These are phyloP conservation scores for Neurospora tetraspora DNA, from an alignment of 495 filamentous ascomycete genomes.

Conservation along the genomic window DNA sequence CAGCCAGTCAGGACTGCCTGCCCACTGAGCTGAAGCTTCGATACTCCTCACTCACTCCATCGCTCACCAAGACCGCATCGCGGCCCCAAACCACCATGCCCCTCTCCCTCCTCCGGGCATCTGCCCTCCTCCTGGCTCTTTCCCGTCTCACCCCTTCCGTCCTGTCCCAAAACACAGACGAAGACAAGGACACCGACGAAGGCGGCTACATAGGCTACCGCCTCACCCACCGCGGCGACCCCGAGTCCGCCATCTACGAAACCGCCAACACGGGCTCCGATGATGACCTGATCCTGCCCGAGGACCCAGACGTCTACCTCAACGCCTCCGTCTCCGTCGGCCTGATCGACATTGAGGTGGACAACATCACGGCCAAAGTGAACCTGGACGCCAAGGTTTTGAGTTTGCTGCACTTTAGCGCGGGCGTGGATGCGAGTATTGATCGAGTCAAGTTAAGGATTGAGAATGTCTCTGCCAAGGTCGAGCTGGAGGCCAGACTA, in stretches of 20 bases:
- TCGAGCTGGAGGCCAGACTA: constrained; percentile 45
- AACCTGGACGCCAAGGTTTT: constrained; percentile 49
- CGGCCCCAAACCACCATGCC: constrained; percentile 7
- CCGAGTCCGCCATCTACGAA: constrained; percentile 37
- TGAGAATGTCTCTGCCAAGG: constrained; percentile 46
- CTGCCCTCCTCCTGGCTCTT: constrained; percentile 14
- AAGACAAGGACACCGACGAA: no score
- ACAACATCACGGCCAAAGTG: constrained; percentile 50
- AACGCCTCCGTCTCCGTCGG: constrained; percentile 44
- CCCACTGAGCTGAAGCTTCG: no score
- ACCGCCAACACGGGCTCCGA: constrained; percentile 38
- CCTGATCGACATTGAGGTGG: constrained; percentile 41
- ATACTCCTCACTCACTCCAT: background rate
- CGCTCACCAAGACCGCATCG: background rate
- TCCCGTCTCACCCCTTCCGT: no score
- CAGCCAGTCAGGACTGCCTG: no score
- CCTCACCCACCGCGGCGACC: constrained; percentile 38
- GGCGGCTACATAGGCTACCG: constrained; percentile 46
- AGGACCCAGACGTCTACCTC: constrained; percentile 45
- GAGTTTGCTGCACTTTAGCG: constrained; percentile 44
- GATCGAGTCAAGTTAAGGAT: constrained; percentile 41
- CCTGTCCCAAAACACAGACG: no score
- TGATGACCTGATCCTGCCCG: constrained; percentile 26
- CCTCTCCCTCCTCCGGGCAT: constrained; percentile 12
- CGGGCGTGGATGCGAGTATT: constrained; percentile 45